These are phyloP conservation scores for Talaromyces albobiverticillius DNA, from an alignment of 2,329 filamentous ascomycete genomes.

Conservation along the genomic window DNA sequence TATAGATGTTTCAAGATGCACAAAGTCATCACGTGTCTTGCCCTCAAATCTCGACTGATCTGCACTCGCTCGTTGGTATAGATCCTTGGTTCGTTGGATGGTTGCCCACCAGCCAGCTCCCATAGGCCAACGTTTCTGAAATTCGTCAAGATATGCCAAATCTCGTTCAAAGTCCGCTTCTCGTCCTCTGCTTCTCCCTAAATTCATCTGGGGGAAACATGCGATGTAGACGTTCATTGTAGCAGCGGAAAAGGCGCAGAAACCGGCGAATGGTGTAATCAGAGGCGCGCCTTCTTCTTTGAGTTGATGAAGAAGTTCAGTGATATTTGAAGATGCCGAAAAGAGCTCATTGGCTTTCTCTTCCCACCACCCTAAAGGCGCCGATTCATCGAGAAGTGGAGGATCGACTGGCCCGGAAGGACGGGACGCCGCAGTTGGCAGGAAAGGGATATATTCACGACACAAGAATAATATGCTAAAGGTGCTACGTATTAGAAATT, in stretches of 20 bases:
- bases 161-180: slow-evolving; percentile 15
- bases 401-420: slow-evolving; percentile 42
- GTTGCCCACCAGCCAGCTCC: slow-evolving; percentile 15
- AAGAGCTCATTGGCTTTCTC: slow-evolving; percentile 38
- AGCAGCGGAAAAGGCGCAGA: slow-evolving; percentile 47
- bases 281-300: slow-evolving; percentile 36
- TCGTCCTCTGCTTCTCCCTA: slow-evolving; percentile 25
- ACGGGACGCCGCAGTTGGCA: slow-evolving; percentile 34
- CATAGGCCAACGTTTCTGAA: slow-evolving; percentile 16
- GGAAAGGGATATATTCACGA: slow-evolving; percentile 46
- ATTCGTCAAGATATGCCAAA: slow-evolving; percentile 17
- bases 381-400: slow-evolving; percentile 37
- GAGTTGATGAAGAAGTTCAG: slow-evolving; percentile 36
- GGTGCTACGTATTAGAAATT: too few relatives aligned
- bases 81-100: slow-evolving; percentile 17
- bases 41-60: slow-evolving; percentile 18
- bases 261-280: slow-evolving; percentile 44
- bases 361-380: slow-evolving; percentile 42
- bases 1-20: slow-evolving; percentile 18
- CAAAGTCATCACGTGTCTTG: slow-evolving; percentile 18
- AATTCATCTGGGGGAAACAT: slow-evolving; percentile 43
- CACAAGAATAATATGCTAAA: slow-evolving; percentile 42
- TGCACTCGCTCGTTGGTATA: slow-evolving; percentile 18
- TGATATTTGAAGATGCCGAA: slow-evolving; percentile 34
- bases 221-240: slow-evolving; percentile 43